Conservation (phyloP, 208 protist species). For the Crithidia bombi region DNA sequence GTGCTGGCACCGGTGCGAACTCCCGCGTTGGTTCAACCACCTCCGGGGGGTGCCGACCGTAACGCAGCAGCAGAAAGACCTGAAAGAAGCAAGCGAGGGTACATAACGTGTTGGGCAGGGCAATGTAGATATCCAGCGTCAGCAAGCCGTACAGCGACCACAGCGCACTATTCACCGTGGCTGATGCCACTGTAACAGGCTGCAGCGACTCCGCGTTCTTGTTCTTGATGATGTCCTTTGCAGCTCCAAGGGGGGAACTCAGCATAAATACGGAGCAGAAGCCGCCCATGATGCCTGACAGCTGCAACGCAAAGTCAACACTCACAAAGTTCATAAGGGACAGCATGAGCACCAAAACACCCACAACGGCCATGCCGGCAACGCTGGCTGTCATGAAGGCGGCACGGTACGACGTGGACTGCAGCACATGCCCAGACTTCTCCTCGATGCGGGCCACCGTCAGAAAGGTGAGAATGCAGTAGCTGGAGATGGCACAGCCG, state of each 20-base stretch:
- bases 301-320: constrained; percentile 18
- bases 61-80: constrained; percentile 51
- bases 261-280: constrained; percentile 69
- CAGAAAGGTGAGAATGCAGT: constrained; percentile 43
- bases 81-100: constrained; percentile 59
- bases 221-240: constrained; percentile 57
- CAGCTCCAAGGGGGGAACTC: constrained; percentile 62
- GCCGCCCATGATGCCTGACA: constrained; percentile 56
- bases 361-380: constrained; percentile 6
- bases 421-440: constrained; percentile 36
- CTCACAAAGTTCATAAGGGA: constrained; percentile 36
- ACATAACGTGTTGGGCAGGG: constrained; percentile 51
- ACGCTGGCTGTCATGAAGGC: constrained; percentile 21
- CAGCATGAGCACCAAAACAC: constrained; percentile 37
- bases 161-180: constrained; percentile 57
- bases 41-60: constrained; percentile 43
- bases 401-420: constrained; percentile 46
- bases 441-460: constrained; percentile 30
- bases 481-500: constrained; percentile 52
- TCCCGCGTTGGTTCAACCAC: constrained; percentile 15
- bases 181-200: constrained; percentile 49
- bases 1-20: constrained; percentile 27
- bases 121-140: constrained; percentile 48
- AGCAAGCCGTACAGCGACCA: constrained; percentile 68
- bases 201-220: constrained; percentile 66